Conservation (phyloP, 768 basidiomycete species). For the Hortiboletus flavorubellus region DNA sequence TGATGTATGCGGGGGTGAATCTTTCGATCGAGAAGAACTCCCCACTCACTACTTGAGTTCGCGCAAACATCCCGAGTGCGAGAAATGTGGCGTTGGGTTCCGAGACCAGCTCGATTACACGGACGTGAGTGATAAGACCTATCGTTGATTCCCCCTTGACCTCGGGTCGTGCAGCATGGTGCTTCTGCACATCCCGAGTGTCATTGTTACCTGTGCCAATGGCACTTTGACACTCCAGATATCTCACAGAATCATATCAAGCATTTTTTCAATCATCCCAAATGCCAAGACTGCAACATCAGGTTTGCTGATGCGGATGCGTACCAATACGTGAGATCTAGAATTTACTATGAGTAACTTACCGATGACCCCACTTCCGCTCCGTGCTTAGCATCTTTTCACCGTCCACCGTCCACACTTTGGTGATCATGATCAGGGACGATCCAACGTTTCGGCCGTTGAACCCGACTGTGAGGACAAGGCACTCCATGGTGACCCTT, state of each 20-base stretch:
- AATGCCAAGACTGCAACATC: conserved; percentile 40
- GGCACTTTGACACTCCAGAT: conserved; percentile 38
- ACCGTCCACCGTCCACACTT: conserved; percentile 22
- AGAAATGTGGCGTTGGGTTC: conserved; percentile 27
- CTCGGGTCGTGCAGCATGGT: conserved; percentile 25
- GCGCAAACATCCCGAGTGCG: conserved; percentile 27
- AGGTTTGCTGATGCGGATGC: conserved; percentile 40
- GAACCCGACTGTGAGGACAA: conserved; percentile 2
- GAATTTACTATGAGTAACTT: background rate
- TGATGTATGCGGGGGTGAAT: conserved; percentile 22
- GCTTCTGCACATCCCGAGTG: conserved; percentile 31
- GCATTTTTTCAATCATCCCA: conserved; percentile 43
- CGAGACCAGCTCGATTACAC: conserved; percentile 25
- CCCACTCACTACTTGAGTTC: conserved; percentile 27
- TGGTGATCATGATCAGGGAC: conserved; percentile 10
- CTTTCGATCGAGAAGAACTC: conserved; percentile 24
- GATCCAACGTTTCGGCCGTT: background rate
- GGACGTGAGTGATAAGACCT: conserved; percentile 19
- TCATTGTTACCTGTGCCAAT: conserved; percentile 36
- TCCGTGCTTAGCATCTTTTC: conserved; percentile 26
- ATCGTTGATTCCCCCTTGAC: conserved; percentile 8
- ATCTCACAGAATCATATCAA: conserved; percentile 39
- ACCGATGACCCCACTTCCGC: background rate
- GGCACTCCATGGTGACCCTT: background rate
- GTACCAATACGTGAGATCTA: conserved; percentile 34